Percentiles rank a stretch among this genome's conserved stretches.
These are phyloP conservation scores for Candida labiduridarum DNA, from an alignment of 1,139 yeast genomes.

Conservation along the genomic window DNA sequence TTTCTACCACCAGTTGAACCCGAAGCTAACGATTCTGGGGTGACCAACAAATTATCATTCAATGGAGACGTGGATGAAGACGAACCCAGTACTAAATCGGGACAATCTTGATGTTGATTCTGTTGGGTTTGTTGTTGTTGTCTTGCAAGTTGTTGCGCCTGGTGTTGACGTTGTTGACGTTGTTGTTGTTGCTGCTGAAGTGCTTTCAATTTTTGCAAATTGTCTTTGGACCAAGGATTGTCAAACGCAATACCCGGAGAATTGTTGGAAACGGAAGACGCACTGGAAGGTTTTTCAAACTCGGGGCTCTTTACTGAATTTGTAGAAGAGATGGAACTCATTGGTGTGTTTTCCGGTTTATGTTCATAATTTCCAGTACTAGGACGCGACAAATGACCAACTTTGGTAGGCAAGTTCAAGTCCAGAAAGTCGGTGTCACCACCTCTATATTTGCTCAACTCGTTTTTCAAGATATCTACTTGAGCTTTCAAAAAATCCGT, in stretches of 20 bases:
- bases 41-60: constrained; percentile 40
- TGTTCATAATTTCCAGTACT: constrained; percentile 15
- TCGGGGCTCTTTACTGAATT: constrained; percentile 16
- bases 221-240: constrained; percentile 40
- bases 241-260: constrained; percentile 23
- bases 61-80: constrained; percentile 44
- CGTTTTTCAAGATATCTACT: constrained; percentile 72
- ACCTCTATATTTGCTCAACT: constrained; percentile 68
- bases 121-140: constrained; percentile 10
- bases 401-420: constrained; percentile 34
- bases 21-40: constrained; percentile 30
- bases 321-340: constrained; percentile 18
- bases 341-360: constrained; percentile 8
- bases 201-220: constrained; percentile 16
- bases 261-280: constrained; percentile 25
- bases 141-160: not conserved
- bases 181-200: constrained; percentile 12
- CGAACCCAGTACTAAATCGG: constrained; percentile 40
- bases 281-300: constrained; percentile 19
- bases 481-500: constrained; percentile 75
- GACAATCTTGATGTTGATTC: constrained; percentile 21
- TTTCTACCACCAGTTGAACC: constrained; percentile 17
- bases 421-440: constrained; percentile 46
- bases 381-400: constrained; percentile 35
- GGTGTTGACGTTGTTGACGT: constrained; percentile 21